Conservation (phyloP, 2,329 filamentous ascomycete genomes). For the Aspergillus glaucus region DNA sequence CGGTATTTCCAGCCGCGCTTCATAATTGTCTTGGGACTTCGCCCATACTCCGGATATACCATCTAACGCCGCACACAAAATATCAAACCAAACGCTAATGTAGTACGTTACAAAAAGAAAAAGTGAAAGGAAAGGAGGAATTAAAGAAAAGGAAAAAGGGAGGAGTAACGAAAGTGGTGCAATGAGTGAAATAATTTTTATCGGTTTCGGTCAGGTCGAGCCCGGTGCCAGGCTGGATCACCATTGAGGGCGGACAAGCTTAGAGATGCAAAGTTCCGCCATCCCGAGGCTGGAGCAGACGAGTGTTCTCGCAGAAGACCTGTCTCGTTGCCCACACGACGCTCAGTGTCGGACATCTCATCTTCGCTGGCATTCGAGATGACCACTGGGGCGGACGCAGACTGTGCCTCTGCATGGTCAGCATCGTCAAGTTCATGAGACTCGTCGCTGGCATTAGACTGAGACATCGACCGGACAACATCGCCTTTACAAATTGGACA, state of each 20-base stretch:
- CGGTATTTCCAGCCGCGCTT: not conserved
- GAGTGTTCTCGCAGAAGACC: constrained; percentile 29
- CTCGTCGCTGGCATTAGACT: constrained; percentile 16
- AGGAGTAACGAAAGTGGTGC: not conserved
- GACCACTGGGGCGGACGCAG: constrained; percentile 46
- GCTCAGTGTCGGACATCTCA: constrained; percentile 39
- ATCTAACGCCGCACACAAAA: constrained; percentile 22
- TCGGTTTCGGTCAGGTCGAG: constrained; percentile 33
- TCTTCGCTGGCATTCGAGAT: constrained; percentile 33
- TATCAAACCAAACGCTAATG: constrained; percentile 23
- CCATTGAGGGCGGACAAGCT: constrained; percentile 43
- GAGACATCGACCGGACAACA: constrained; percentile 64
- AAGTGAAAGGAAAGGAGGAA: no score
- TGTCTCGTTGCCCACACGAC: constrained; percentile 27
- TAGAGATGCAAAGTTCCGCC: constrained; percentile 39
- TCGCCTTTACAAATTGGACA: constrained; percentile 98
- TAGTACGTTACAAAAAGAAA: constrained; percentile 7
- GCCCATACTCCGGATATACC: constrained; percentile 14
- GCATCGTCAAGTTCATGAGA: not conserved
- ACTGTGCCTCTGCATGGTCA: constrained; percentile 32
- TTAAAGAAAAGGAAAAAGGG: constrained; percentile 4
- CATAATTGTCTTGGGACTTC: constrained; percentile 3
- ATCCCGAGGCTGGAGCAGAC: constrained; percentile 32
- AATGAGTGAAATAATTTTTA: constrained; percentile 12
- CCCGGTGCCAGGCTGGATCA: constrained; percentile 41